Evolutionary conservation across 495 filamentous ascomycete genomes (phyloP).

Genomic region (Recurvomyces mirabilis): DNA sequence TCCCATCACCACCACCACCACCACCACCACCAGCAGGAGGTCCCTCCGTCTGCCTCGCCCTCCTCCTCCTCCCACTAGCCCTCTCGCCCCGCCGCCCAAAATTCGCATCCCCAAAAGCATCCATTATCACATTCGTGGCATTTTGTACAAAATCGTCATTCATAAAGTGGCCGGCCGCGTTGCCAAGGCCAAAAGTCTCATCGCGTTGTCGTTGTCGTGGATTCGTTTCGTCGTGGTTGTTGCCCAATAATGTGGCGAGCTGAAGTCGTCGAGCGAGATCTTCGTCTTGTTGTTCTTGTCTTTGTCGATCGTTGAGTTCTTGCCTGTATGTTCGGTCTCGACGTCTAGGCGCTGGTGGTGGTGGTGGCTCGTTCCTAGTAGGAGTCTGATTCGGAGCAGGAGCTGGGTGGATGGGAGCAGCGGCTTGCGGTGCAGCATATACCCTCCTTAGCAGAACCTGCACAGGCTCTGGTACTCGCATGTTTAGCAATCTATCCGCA

Average conservation of each 20-base stretch:
- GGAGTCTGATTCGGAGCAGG: not conserved
- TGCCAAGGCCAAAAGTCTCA: slow-evolving; percentile 32
- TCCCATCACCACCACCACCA: slow-evolving; percentile 1
- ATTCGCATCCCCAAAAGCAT: slow-evolving; percentile 16
- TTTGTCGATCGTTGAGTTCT: slow-evolving; percentile 38
- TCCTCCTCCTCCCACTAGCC: slow-evolving; percentile 10
- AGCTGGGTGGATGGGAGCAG: not conserved
- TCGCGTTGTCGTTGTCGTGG: slow-evolving; percentile 21
- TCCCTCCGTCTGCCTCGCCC: slow-evolving; percentile 2
- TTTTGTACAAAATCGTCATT: slow-evolving; percentile 30
- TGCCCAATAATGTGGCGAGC: slow-evolving; percentile 34
- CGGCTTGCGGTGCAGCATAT: too few relatives aligned
- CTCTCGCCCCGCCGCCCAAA: slow-evolving; percentile 17
- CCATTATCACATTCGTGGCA: slow-evolving; percentile 22
- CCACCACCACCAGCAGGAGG: too few relatives aligned
- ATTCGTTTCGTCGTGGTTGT: slow-evolving; percentile 32
- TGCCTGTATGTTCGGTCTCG: slow-evolving; percentile 36
- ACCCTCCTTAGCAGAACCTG: slow-evolving; percentile 20
- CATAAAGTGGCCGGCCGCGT: slow-evolving; percentile 35
- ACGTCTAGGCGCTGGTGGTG: not conserved
- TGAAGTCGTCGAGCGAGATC: slow-evolving; percentile 46
- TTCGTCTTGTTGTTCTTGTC: slow-evolving; percentile 48
- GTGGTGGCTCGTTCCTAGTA: not conserved
- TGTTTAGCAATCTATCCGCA: slow-evolving; percentile 44
- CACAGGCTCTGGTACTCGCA: slow-evolving; percentile 38